phyloP scores from a whole-genome alignment of 2,329 filamentous ascomycete species.

The Fusarium pininemorale region DNA sequence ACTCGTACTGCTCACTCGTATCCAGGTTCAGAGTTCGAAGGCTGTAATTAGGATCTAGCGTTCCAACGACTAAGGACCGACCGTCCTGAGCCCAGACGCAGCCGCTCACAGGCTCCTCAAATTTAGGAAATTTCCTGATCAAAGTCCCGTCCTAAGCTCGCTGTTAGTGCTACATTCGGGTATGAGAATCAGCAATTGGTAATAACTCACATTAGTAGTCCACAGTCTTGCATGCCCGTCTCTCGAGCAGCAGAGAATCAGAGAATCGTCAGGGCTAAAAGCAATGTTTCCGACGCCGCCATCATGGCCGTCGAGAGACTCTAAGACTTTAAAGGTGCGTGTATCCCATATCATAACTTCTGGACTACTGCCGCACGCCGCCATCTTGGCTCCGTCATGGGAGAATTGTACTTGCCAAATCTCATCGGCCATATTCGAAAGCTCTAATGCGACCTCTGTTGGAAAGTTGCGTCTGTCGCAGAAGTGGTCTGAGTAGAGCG shows the following conservation, averaged over 20 bases:
- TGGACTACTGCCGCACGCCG: slow-evolving; percentile 81
- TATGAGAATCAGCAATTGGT: neutral
- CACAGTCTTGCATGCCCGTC: slow-evolving; percentile 80
- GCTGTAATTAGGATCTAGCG: slow-evolving; percentile 72
- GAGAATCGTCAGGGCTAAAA: slow-evolving; percentile 92
- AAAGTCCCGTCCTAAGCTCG: slow-evolving; percentile 66
- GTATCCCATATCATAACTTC: slow-evolving; percentile 86
- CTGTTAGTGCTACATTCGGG: slow-evolving; percentile 27
- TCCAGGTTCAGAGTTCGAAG: slow-evolving; percentile 76
- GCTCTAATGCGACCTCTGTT: slow-evolving; percentile 72
- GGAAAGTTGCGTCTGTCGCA: slow-evolving; percentile 87
- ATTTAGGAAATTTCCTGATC: slow-evolving; percentile 72
- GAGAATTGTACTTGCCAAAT: slow-evolving; percentile 95
- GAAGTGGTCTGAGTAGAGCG: slow-evolving; percentile 86
- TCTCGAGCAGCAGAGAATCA: slow-evolving; percentile 83
- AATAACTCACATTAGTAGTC: slow-evolving; percentile 69
- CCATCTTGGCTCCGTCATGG: slow-evolving; percentile 82
- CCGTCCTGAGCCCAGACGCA: slow-evolving; percentile 90
- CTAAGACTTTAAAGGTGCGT: slow-evolving; percentile 70
- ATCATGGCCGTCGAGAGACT: slow-evolving; percentile 71
- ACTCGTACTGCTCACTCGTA: slow-evolving; percentile 70
- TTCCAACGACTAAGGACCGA: slow-evolving; percentile 79
- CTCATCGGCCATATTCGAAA: slow-evolving; percentile 80
- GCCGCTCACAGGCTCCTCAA: slow-evolving; percentile 85
- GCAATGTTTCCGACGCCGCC: slow-evolving; percentile 80